These are phyloP conservation scores for Oryza longistaminata DNA, from an alignment of 176 grass and related monocot genomes.

Conservation along the genomic window DNA sequence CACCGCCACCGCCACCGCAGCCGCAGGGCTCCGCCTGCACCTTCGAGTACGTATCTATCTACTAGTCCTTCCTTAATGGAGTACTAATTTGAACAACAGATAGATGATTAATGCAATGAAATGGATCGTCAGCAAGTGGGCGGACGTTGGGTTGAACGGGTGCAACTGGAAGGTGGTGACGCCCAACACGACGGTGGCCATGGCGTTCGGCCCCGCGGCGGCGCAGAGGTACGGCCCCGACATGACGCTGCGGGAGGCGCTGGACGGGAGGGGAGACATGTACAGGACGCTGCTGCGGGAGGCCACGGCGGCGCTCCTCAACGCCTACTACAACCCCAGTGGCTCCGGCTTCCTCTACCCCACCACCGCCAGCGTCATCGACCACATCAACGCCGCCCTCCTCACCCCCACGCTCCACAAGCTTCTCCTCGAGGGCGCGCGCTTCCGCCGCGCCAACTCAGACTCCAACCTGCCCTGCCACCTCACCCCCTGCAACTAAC, in stretches of 20 bases:
- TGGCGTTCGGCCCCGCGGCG: conserved; percentile 76
- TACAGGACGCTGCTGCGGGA: conserved; percentile 83
- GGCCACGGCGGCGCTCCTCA: conserved; percentile 73
- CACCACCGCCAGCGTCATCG: conserved; percentile 56
- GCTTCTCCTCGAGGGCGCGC: conserved; percentile 52
- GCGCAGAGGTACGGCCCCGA: conserved; percentile 58
- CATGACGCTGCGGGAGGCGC: conserved; percentile 60
- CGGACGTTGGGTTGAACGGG: conserved; percentile 10
- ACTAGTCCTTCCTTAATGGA: no score
- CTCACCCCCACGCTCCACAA: conserved; percentile 37
- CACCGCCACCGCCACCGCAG: not conserved
- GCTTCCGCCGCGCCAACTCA: conserved; percentile 71
- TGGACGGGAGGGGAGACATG: conserved; percentile 59
- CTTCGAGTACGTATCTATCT: conserved; percentile 46
- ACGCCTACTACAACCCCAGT: conserved; percentile 66
- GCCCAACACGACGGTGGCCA: conserved; percentile 67
- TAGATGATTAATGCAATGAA: no score
- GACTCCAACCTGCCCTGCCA: conserved; percentile 57
- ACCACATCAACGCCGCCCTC: conserved; percentile 60
- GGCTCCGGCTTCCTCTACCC: conserved; percentile 43
- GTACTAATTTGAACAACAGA: no score
- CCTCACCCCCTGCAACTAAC: conserved; percentile 32
- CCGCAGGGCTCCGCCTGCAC: conserved; percentile 58
- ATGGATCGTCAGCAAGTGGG: conserved; percentile 40
- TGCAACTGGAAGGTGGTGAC: conserved; percentile 81